Conservation (phyloP, 352 stramenopile genomes). For the Thraustochytrium sp. region DNA sequence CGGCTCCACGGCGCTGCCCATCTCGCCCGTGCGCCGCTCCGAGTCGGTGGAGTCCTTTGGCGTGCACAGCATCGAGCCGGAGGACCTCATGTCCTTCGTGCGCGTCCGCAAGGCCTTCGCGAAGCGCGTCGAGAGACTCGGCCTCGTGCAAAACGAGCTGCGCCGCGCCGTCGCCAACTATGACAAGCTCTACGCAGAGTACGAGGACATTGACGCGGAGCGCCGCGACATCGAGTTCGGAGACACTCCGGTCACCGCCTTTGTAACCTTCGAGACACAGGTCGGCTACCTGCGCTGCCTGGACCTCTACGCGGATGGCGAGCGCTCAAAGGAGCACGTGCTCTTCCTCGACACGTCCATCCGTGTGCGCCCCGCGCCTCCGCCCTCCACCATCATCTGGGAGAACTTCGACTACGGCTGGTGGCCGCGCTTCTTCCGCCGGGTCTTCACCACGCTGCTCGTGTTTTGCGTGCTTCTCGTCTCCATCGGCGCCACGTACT, state of each 20-base stretch:
- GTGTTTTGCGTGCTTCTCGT: constrained; percentile 13
- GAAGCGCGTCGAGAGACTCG: background rate
- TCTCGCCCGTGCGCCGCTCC: background rate
- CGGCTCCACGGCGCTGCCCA: background rate
- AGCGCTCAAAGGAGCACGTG: background rate
- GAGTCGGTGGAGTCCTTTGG: constrained; percentile 19
- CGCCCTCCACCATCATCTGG: constrained; percentile 47
- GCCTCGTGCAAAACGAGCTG: background rate
- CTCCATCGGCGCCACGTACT: constrained; percentile 45
- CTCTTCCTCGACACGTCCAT: constrained; percentile 37
- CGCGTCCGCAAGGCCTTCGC: background rate
- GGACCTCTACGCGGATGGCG: constrained; percentile 22
- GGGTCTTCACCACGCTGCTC: constrained; percentile 29
- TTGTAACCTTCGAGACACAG: constrained; percentile 46
- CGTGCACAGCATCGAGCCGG: constrained; percentile 1
- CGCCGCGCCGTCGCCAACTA: constrained; percentile 17
- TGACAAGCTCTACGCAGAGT: constrained; percentile 39
- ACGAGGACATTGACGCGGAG: constrained; percentile 24
- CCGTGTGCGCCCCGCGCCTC: constrained; percentile 30
- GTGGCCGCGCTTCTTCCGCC: constrained; percentile 26
- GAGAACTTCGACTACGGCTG: constrained; percentile 44
- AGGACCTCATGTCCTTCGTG: background rate
- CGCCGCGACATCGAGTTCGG: background rate
- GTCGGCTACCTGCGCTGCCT: constrained; percentile 43
- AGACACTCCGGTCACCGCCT: background rate